Evolutionary conservation across 345 rosid genomes (phyloP).

Genomic region (Linum usitatissimum): DNA sequence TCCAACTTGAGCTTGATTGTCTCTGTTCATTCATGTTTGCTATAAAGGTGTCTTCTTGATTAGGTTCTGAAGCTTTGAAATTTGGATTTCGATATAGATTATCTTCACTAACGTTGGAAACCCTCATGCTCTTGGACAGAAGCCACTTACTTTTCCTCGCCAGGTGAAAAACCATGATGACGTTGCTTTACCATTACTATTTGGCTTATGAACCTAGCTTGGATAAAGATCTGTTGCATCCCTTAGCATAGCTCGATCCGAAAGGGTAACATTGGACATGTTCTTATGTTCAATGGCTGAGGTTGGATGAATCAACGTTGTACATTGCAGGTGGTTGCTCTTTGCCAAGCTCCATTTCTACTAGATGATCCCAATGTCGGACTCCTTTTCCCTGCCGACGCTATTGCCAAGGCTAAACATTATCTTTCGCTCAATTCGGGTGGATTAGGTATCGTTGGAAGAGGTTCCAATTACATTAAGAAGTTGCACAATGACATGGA

Average conservation of each 20-base stretch:
- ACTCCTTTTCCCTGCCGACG: conserved; percentile 1
- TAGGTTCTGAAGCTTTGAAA: conserved; percentile 1
- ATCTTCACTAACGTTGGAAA: conserved; percentile 97
- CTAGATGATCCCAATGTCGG: conserved; percentile 5
- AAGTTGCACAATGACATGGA: too few species aligned
- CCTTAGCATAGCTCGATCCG: not conserved
- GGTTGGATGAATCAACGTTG: conserved; percentile 18
- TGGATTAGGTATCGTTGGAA: not conserved
- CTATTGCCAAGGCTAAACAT: conserved; percentile 2
- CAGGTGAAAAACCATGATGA: conserved; percentile 35
- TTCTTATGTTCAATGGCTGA: conserved; percentile 6
- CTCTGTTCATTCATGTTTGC: not conserved
- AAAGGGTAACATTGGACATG: too few species aligned
- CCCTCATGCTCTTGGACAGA: conserved; percentile 98
- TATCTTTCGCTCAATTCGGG: not conserved
- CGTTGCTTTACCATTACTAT: too few species aligned
- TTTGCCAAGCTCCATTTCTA: conserved; percentile 14
- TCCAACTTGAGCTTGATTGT: not conserved
- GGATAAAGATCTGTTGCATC: too few species aligned
- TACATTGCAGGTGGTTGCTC: conserved; percentile 69
- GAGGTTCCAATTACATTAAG: too few species aligned
- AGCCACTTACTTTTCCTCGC: conserved; percentile 87
- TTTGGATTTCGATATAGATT: conserved; percentile 38
- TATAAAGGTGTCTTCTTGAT: too few species aligned
- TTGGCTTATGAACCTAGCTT: not conserved